Evolutionary conservation across 495 filamentous ascomycete species (phyloP), one percentile per base, ranked within the genome.

Genomic region (Annulohypoxylon bovei): DNA sequence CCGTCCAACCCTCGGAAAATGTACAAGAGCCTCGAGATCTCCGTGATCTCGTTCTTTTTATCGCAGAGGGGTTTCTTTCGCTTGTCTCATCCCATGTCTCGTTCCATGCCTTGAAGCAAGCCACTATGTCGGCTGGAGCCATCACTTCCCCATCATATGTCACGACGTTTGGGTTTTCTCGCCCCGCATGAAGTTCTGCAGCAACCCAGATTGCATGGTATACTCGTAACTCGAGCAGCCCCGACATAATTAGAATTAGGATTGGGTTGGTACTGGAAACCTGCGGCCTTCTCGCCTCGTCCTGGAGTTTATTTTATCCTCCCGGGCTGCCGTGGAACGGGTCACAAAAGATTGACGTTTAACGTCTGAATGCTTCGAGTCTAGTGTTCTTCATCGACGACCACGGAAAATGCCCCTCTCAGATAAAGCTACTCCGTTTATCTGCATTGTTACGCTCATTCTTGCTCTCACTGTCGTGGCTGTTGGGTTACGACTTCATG

Each of bases 401-500:
- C 18, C n/a, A 7, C n/a, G 32, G 7, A 39, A 62, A 20, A 71
- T 71, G 68, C 55, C 62, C 22, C 1, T 62, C 25, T 57, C 68
- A 18, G 23, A 59, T 30, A 32, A 57, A 0, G 39, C 50, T 5
- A 6, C 57, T 11, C 39, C 56, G 6, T 25, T 71, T n/a, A n/a
- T 67, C 49, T 50, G 23, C 30, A 47, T 46, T 39, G 62, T 66
- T 23, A 71, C 68, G 47, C 55, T 52, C 9, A 40, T 71, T 30
- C 20, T 71, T 0, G 50, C 33, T 2, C 1, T 61, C 25, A 56
- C 68, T 30, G 12, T 71, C 23, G 0, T 71, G 3, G 62, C 68
- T 20, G 62, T 71, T 18, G 62, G 46, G 1, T 20, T 71, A 33
- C 68, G 68, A 14, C 56, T 71, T 33, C 49, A 62, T 27, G 62